A percentile compares a stretch with the other conserved stretches of the same genome.
Conservation (phyloP, 1,284 basidiomycete species). For the Cutaneotrichosporon cutaneum region DNA sequence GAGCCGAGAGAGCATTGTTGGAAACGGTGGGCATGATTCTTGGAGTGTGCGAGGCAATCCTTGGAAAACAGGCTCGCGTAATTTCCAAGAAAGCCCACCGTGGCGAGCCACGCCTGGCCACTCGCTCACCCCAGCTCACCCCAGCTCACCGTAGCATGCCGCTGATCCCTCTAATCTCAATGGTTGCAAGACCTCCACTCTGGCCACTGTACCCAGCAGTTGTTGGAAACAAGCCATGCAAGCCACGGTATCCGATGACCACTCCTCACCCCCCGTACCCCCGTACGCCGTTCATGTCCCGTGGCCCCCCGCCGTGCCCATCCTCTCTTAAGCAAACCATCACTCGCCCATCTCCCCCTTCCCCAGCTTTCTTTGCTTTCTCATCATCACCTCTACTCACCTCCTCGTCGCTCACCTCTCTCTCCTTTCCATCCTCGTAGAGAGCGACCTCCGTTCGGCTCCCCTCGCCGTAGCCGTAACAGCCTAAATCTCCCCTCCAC, state of each 20-base stretch:
- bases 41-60: background rate
- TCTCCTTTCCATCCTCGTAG: background rate
- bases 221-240: constrained; percentile 2
- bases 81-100: constrained; percentile 13
- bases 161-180: too few species aligned
- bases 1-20: background rate
- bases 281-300: background rate
- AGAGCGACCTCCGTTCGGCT: background rate
- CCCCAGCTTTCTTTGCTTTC: constrained; percentile 8
- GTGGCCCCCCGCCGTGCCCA: background rate
- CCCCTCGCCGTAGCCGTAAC: background rate
- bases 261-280: too few species aligned
- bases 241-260: too few species aligned
- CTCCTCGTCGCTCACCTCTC: constrained; percentile 7
- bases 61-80: constrained; percentile 6
- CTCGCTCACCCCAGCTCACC: too few species aligned
- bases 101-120: too few species aligned
- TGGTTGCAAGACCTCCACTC: background rate
- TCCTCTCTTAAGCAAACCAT: background rate
- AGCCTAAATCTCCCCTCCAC: background rate
- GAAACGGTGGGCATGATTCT: background rate
- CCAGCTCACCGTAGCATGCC: too few species aligned
- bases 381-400: constrained; percentile 16
- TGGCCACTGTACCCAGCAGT: background rate
- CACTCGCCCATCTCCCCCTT: too few species aligned